phyloP scores from a whole-genome alignment of 768 basidiomycete genomes.

The Tephrocybe sp. region DNA sequence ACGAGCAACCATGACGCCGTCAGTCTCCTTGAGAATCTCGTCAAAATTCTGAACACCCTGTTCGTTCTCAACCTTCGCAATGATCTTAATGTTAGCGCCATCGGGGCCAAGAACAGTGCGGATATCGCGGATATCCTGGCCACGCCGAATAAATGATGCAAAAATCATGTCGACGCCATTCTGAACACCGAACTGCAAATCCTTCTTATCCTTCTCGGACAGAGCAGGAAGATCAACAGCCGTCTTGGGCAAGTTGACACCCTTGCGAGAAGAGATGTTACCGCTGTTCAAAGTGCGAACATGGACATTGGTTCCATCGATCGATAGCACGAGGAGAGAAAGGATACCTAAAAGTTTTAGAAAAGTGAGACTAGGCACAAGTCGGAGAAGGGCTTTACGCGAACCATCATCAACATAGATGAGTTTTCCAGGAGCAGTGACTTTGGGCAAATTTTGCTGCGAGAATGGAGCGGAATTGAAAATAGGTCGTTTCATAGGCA shows the following conservation, averaged over 20 bases:
- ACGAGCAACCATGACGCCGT: constrained; percentile 99
- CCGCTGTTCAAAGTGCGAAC: constrained; percentile 92
- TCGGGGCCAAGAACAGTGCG: constrained; percentile 91
- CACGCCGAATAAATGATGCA: constrained; percentile 97
- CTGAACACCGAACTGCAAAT: constrained; percentile 91
- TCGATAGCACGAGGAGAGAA: constrained; percentile 86
- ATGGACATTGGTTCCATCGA: constrained; percentile 77
- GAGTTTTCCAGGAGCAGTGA: constrained; percentile 94
- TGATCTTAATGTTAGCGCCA: constrained; percentile 96
- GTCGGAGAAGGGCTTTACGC: constrained; percentile 2
- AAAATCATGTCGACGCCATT: constrained; percentile 99
- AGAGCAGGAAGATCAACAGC: constrained; percentile 96
- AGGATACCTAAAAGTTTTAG: constrained; percentile 58
- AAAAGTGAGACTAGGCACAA: background rate
- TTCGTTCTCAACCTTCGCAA: constrained; percentile 99
- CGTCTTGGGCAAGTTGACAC: constrained; percentile 98
- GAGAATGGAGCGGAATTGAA: constrained; percentile 5
- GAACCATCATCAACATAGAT: constrained; percentile 96
- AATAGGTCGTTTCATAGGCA: background rate
- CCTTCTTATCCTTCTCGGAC: constrained; percentile 97
- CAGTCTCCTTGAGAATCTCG: constrained; percentile 91
- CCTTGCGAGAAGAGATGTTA: constrained; percentile 92
- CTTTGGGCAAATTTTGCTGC: constrained; percentile 89
- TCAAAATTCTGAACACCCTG: constrained; percentile 99
- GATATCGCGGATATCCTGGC: constrained; percentile 91